These are phyloP conservation scores for Corchorus capsularis DNA, from an alignment of 345 rosid genomes.

Conservation along the genomic window DNA sequence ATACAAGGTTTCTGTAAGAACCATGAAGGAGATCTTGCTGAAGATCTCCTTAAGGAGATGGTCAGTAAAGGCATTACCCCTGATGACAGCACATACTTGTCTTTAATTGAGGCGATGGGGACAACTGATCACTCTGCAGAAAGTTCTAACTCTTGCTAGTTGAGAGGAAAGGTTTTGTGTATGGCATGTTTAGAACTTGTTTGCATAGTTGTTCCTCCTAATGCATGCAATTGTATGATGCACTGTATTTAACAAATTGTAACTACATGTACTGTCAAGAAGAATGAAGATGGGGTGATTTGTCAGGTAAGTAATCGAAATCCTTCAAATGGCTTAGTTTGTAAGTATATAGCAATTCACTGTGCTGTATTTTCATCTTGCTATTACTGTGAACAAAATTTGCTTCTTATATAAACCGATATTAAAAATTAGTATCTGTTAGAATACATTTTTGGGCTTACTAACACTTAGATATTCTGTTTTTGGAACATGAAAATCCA, in stretches of 20 bases:
- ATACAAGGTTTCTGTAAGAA: constrained; percentile 76
- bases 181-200: background rate
- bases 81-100: constrained; percentile 68
- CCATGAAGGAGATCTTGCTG: constrained; percentile 70
- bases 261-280: background rate
- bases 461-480: constrained; percentile 6
- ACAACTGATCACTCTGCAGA: constrained; percentile 16
- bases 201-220: constrained; percentile 1
- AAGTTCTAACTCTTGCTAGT: constrained; percentile 12
- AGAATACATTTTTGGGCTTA: background rate
- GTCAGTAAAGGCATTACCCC: constrained; percentile 78
- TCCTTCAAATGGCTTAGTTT: background rate
- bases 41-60: constrained; percentile 81
- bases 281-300: background rate
- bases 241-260: background rate
- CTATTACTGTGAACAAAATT: background rate
- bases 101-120: constrained; percentile 70
- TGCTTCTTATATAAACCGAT: background rate
- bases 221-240: background rate
- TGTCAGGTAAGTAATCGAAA: background rate
- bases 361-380: background rate
- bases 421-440: background rate
- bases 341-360: background rate
- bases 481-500: constrained; percentile 63
- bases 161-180: background rate